phyloP scores from a whole-genome alignment of 805 yeast genomes.

The Debaryomyces prosopidis region DNA sequence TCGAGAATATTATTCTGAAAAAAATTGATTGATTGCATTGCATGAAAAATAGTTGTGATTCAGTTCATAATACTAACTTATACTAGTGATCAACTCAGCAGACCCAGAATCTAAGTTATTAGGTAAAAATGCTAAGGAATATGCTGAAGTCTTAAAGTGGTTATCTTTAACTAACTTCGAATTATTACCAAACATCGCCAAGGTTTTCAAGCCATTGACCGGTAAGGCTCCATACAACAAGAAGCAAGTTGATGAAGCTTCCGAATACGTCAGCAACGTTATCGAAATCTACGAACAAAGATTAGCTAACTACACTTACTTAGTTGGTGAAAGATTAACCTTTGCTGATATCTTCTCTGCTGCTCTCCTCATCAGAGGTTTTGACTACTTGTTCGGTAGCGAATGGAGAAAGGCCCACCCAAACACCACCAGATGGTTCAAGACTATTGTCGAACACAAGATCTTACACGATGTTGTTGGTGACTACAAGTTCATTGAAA shows the following conservation, averaged over 20 bases:
- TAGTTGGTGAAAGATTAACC: constrained; percentile 60
- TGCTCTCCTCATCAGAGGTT: constrained; percentile 51
- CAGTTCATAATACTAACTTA: constrained; percentile 11
- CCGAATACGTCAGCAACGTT: constrained; percentile 37
- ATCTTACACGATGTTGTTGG: constrained; percentile 49
- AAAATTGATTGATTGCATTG: background rate
- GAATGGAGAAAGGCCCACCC: constrained; percentile 69
- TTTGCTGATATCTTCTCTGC: constrained; percentile 65
- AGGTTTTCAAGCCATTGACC: constrained; percentile 56
- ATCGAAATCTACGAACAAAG: constrained; percentile 53
- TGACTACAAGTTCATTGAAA: constrained; percentile 58
- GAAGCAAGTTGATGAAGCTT: constrained; percentile 55
- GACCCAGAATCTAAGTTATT: constrained; percentile 48
- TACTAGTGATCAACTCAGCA: constrained; percentile 46
- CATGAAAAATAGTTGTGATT: background rate
- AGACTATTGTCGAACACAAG: constrained; percentile 50
- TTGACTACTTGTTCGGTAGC: constrained; percentile 58
- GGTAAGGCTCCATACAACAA: constrained; percentile 80
- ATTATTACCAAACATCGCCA: constrained; percentile 46
- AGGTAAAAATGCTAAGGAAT: constrained; percentile 66
- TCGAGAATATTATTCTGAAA: constrained; percentile 67
- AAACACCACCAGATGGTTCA: constrained; percentile 68
- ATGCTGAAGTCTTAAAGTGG: constrained; percentile 74
- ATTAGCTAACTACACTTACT: constrained; percentile 60
- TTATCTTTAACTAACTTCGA: constrained; percentile 75